Evolutionary conservation across 2,329 filamentous ascomycete species (phyloP), one percentile per base, ranked within the genome.

Genomic region (Nigrospora sphaerica): DNA sequence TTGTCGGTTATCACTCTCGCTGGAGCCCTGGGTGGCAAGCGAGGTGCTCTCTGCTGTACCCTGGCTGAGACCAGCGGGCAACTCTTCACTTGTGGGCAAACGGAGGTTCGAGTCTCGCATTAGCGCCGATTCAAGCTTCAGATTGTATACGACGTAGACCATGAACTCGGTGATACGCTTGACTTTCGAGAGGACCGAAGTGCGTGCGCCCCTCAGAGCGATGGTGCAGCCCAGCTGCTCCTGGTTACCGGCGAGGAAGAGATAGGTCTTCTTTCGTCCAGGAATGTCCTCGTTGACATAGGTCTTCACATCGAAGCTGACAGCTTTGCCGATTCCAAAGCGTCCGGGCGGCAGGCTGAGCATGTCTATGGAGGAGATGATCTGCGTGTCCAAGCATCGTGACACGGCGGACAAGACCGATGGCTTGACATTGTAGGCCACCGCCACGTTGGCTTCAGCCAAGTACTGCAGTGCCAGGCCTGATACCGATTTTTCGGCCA

Each of bases 101-200:
- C 91, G 80, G 14, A 95, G 86, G 55, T 89, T 95, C 57, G 95
- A 91, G 62, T 98, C 93, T 44, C 88, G 80, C 78, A 98, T 88
- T 39, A 98, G 72, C 56, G 88, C 95, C 2, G 93, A 95, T 67
- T 98, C 93, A 13, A 98, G 76, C 61, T 95, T 95, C 45, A 98
- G 74, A 57, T 96, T 98, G 67, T 98, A 98, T 12, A 97, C 91
- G 17, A 98, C 95, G 56, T 97, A 98, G 34, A 95, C 86, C 92
- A 98, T 96, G 61, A 98, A 97, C 62, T 98, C 93, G 12, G 92
- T 93, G 54, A 98, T 93, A 44, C 83, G 80, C 67, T 98, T 98
- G 64, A 98, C 82, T 56, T 83, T 87, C 2, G 81, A 73, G 16
- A 98, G 74, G 1, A 82, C 74, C 41, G 79, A 71, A 31, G 82